Percentiles rank a stretch among this genome's conserved stretches.
Conservation (phyloP, 2,329 filamentous ascomycete species). For the Plectosphaerella sp. region DNA sequence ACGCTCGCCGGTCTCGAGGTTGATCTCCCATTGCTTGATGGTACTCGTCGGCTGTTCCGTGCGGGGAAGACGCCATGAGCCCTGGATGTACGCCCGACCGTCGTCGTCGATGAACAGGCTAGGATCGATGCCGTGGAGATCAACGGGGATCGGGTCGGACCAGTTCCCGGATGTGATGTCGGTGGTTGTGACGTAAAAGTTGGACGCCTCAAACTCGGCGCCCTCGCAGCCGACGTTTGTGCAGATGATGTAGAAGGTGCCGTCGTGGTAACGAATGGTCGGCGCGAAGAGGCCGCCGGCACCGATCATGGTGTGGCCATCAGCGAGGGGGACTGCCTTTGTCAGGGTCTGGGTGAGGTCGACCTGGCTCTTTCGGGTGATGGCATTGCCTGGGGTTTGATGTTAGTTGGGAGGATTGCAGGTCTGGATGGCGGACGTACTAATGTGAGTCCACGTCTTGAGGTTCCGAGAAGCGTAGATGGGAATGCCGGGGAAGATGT, state of each 20-base stretch:
- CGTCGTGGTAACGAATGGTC: conserved; percentile 16
- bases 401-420: not conserved
- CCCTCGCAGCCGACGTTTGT: conserved; percentile 12
- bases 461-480: conserved; percentile 28
- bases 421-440: not conserved
- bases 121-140: conserved; percentile 29
- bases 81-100: conserved; percentile 31
- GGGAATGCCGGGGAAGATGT: conserved; percentile 52
- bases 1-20: conserved; percentile 2
- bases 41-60: conserved; percentile 10
- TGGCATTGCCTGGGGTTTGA: conserved; percentile 3
- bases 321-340: conserved; percentile 3
- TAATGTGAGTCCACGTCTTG: conserved; percentile 23
- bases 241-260: conserved; percentile 18
- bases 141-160: conserved; percentile 24
- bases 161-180: conserved; percentile 17
- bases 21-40: conserved; percentile 14
- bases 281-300: conserved; percentile 15
- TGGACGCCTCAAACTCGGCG: not conserved
- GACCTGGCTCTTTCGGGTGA: conserved; percentile 6
- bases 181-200: conserved; percentile 14
- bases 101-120: conserved; percentile 36
- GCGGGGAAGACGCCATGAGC: not conserved
- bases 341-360: conserved; percentile 2
- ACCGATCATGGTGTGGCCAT: conserved; percentile 1